These are phyloP conservation scores for Chalciporus sphaerocephalus DNA, from an alignment of 768 basidiomycete species.

Conservation along the genomic window DNA sequence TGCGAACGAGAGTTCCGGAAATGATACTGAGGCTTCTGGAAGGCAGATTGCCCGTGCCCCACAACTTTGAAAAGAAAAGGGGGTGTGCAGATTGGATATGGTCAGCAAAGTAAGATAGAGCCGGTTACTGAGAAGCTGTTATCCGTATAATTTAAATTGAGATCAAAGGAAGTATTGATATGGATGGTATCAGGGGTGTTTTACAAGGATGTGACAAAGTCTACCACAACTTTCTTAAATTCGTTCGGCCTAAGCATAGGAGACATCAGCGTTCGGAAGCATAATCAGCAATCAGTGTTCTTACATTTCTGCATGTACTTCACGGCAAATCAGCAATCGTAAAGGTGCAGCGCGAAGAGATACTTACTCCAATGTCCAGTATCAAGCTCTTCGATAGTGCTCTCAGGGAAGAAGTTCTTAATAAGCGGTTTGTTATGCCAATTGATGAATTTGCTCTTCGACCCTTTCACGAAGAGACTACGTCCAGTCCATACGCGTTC, in stretches of 20 bases:
- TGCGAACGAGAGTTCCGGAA: not conserved
- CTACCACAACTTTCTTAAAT: conserved; percentile 41
- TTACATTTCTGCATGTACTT: conserved; percentile 79
- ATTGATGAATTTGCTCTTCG: conserved; percentile 78
- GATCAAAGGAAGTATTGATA: not conserved
- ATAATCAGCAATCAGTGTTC: conserved; percentile 5
- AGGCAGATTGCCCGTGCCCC: not conserved
- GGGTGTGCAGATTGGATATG: not conserved
- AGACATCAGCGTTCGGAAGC: not conserved
- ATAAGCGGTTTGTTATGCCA: conserved; percentile 58
- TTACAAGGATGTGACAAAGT: conserved; percentile 23
- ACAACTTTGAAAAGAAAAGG: not conserved
- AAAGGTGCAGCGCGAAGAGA: not conserved
- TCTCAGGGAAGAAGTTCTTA: conserved; percentile 68
- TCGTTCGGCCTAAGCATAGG: conserved; percentile 45
- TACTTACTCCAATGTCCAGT: conserved; percentile 83
- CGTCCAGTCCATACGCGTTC: conserved; percentile 52
- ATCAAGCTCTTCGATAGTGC: conserved; percentile 59
- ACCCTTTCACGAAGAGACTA: conserved; percentile 74
- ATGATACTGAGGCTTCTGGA: conserved; percentile 5
- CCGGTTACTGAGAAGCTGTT: too few species aligned
- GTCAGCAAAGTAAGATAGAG: too few species aligned
- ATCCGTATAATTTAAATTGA: not conserved
- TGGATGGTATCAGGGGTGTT: conserved; percentile 2
- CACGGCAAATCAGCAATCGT: conserved; percentile 4